Conservation (phyloP, 495 filamentous ascomycete genomes). For the Trichoderma reesei region DNA sequence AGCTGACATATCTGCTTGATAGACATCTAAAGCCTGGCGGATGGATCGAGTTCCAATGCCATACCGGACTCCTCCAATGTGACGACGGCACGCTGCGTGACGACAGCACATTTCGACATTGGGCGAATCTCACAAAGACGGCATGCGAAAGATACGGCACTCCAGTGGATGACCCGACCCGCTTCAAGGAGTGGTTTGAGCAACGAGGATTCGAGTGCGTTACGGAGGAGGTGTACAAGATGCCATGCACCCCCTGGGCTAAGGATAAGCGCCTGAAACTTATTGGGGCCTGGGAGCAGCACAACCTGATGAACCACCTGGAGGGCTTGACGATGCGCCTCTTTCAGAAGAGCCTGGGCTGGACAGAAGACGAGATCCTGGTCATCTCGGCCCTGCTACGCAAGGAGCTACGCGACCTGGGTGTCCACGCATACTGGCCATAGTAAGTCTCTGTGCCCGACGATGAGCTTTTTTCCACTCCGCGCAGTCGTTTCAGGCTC, state of each 20-base stretch:
- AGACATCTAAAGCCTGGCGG: constrained; percentile 30
- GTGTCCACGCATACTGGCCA: constrained; percentile 20
- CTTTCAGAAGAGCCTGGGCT: constrained; percentile 21
- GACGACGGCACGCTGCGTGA: constrained; percentile 24
- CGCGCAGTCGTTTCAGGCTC: neutral
- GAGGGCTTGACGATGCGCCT: constrained; percentile 15
- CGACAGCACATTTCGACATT: constrained; percentile 24
- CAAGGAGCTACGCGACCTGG: constrained; percentile 19
- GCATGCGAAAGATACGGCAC: constrained; percentile 19
- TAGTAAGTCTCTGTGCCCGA: constrained; percentile 17
- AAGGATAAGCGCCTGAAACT: constrained; percentile 38
- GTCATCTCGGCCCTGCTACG: constrained; percentile 19
- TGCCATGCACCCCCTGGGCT: constrained; percentile 44
- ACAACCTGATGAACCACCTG: constrained; percentile 19
- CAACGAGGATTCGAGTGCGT: constrained; percentile 46
- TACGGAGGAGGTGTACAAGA: constrained; percentile 36
- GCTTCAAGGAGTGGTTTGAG: constrained; percentile 48
- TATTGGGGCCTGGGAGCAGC: constrained; percentile 31
- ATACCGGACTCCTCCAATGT: constrained; percentile 22
- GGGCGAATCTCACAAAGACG: constrained; percentile 16
- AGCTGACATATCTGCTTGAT: neutral
- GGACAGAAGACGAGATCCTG: constrained; percentile 20
- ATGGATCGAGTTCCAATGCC: constrained; percentile 20
- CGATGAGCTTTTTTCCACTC: neutral
- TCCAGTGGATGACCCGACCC: constrained; percentile 35